These are phyloP conservation scores for Coix lacrymajobi DNA, from an alignment of 176 grass and related monocot genomes.

Conservation along the genomic window DNA sequence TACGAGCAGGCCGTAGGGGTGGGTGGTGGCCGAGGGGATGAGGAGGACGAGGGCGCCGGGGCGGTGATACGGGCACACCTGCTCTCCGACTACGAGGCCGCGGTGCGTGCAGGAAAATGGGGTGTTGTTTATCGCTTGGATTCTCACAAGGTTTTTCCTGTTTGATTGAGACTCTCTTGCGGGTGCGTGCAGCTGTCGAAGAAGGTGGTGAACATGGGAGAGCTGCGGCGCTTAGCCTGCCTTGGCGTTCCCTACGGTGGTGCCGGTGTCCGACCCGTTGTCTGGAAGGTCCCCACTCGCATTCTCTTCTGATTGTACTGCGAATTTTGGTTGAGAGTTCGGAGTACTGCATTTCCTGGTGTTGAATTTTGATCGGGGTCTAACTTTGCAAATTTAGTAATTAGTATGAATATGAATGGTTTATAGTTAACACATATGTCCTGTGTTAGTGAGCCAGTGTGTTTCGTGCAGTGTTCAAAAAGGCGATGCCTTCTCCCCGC, in stretches of 20 bases:
- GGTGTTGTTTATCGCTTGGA: background rate
- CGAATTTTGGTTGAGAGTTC: background rate
- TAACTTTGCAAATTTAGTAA: background rate
- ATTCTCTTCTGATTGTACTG: slow-evolving; percentile 8
- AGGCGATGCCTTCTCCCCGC: no score
- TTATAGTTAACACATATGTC: background rate
- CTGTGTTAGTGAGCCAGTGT: background rate
- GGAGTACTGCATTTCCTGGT: background rate
- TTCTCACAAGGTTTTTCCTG: background rate
- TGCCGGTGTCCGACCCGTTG: slow-evolving; percentile 38
- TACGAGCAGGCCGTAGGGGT: slow-evolving; percentile 43
- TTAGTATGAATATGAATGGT: background rate
- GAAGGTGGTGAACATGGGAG: slow-evolving; percentile 84
- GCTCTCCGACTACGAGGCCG: slow-evolving; percentile 38
- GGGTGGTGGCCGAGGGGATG: background rate
- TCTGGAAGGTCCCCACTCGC: slow-evolving; percentile 85
- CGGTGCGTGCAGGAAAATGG: slow-evolving; percentile 7
- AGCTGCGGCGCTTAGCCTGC: slow-evolving; percentile 69
- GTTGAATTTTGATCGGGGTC: background rate
- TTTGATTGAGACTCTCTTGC: background rate
- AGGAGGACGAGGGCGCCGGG: background rate
- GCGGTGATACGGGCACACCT: slow-evolving; percentile 40
- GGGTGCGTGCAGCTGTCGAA: slow-evolving; percentile 52
- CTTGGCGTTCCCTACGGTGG: slow-evolving; percentile 60
- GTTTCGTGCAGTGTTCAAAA: no score